Percentiles rank a stretch among this genome's conserved stretches.
phyloP scores from a whole-genome alignment of 129 eudicot species.

The Arctium lappa region DNA sequence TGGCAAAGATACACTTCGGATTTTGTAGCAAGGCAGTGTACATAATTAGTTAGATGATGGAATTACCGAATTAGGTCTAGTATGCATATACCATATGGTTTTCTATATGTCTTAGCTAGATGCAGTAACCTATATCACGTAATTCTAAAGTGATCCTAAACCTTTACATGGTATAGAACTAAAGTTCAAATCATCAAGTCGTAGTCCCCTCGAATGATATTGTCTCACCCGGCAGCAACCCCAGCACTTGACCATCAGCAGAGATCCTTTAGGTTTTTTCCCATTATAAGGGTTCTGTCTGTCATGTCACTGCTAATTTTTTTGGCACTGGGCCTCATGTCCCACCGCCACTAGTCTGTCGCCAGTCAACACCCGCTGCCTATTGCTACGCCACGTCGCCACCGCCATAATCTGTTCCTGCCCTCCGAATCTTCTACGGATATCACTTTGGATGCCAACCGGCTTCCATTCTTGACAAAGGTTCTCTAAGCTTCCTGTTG shows the following conservation, averaged over 20 bases:
- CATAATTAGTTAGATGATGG: neutral
- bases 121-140: neutral
- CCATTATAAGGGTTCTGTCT: no score
- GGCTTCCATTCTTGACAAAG: no score
- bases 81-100: neutral
- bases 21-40: neutral
- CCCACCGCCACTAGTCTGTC: no score
- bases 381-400: no score
- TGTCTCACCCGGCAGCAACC: neutral
- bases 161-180: neutral
- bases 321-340: no score
- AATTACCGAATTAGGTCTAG: neutral
- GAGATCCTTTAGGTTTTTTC: neutral
- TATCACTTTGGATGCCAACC: no score
- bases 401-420: no score
- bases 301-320: no score
- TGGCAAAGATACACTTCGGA: neutral
- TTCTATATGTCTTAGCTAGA: neutral
- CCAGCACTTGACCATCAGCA: neutral
- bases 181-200: neutral
- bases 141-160: neutral
- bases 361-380: no score
- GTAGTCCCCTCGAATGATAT: neutral
- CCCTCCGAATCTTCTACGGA: no score
- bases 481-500: no score